Conservation (phyloP, 768 basidiomycete species). For the Fistulinella prunicolor region DNA sequence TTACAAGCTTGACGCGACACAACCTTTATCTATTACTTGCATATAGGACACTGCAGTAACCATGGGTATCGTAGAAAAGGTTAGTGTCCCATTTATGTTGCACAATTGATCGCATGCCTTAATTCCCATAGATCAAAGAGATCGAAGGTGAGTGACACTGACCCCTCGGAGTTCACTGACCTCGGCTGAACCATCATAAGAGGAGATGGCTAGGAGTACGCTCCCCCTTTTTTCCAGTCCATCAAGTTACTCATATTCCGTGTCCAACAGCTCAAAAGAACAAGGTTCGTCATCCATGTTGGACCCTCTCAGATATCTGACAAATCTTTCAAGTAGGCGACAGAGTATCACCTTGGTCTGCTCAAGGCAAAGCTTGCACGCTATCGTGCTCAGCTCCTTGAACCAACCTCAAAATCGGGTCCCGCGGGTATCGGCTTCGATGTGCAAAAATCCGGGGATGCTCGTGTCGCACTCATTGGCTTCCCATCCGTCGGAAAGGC, state of each 20-base stretch:
- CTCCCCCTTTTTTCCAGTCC: conserved; percentile 13
- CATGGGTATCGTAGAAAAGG: conserved; percentile 97
- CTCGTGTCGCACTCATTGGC: conserved; percentile 87
- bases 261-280: conserved; percentile 81
- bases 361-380: conserved; percentile 93
- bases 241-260: conserved; percentile 2
- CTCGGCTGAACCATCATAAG: conserved; percentile 36
- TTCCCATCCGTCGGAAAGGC: conserved; percentile 96
- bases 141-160: conserved; percentile 73
- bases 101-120: conserved; percentile 1
- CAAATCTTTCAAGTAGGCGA: conserved; percentile 54
- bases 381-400: conserved; percentile 92
- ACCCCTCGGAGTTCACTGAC: conserved; percentile 1
- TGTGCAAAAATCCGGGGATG: conserved; percentile 85
- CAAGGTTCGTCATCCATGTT: conserved; percentile 52
- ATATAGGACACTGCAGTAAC: conserved; percentile 19
- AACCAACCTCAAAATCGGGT: conserved; percentile 82
- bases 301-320: conserved; percentile 8
- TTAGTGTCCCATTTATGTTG: conserved; percentile 17
- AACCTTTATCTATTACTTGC: no score
- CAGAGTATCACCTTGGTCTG: conserved; percentile 90
- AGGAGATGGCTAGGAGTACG: conserved; percentile 98
- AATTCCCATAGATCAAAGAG: conserved; percentile 74
- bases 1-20: no score
- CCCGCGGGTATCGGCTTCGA: conserved; percentile 84